These are phyloP conservation scores for Podochytrium sp. DNA, from an alignment of 192 early-diverging fungal species.

Conservation along the genomic window DNA sequence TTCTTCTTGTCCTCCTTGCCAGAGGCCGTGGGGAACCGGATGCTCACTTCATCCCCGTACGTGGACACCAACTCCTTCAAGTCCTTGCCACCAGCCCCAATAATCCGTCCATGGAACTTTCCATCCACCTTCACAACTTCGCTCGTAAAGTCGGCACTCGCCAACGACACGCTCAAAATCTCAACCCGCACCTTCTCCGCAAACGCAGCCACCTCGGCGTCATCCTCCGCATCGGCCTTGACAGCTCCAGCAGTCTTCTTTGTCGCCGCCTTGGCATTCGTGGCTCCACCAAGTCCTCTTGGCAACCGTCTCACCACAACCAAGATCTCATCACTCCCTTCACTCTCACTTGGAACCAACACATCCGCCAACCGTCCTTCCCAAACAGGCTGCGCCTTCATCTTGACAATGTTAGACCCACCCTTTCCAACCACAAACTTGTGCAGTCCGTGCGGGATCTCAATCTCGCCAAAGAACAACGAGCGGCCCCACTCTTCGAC, in stretches of 20 bases:
- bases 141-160: slow-evolving; percentile 68
- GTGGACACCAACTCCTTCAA: slow-evolving; percentile 73
- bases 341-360: slow-evolving; percentile 73
- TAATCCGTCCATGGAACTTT: slow-evolving; percentile 77
- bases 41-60: slow-evolving; percentile 64
- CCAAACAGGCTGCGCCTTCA: slow-evolving; percentile 74
- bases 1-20: slow-evolving; percentile 48
- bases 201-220: slow-evolving; percentile 40
- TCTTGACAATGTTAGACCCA: slow-evolving; percentile 82
- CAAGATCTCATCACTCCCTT: slow-evolving; percentile 74
- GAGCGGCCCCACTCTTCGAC: slow-evolving; percentile 57
- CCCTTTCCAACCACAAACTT: slow-evolving; percentile 81
- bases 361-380: slow-evolving; percentile 68
- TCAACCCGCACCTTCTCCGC: slow-evolving; percentile 64
- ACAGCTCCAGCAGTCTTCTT: slow-evolving; percentile 21
- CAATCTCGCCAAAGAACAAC: slow-evolving; percentile 67
- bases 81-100: slow-evolving; percentile 74
- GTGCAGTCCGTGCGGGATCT: slow-evolving; percentile 81
- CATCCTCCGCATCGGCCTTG: slow-evolving; percentile 45
- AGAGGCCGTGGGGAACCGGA: slow-evolving; percentile 69
- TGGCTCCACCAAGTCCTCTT: slow-evolving; percentile 22
- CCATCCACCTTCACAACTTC: slow-evolving; percentile 65
- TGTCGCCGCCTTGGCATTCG: slow-evolving; percentile 26
- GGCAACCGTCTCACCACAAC: slow-evolving; percentile 75
- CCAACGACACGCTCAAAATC: slow-evolving; percentile 66